Base-by-base conservation (phyloP, 2,329 filamentous ascomycete species). In the Dendrostoma leiphaemia region DNA sequence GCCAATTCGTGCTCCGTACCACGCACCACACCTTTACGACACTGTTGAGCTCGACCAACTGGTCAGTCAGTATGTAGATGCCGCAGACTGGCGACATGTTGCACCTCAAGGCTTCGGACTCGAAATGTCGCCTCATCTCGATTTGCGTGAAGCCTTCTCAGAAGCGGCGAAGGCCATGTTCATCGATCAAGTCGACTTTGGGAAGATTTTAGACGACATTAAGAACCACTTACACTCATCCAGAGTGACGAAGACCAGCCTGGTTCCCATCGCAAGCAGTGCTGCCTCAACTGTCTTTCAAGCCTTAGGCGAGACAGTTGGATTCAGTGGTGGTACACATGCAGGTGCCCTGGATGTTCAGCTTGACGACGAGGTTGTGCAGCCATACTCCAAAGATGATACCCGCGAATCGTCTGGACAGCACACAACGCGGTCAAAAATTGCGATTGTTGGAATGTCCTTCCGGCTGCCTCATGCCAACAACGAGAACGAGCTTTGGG, bases 381-480 rank as follows among this genome's bases (percentile, higher is more conserved):
- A 26, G 4, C 40, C 40, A 43, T 43, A 26, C 40, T 26, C 19
- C n/a, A 6, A 43, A 15, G 9, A 23, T 15, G 40, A 43, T 8
- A 26, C 28, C 9, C 40, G 40, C 40, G 28, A 26, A 10, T 9
- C 40, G n/a, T 12, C 21, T 26, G 21, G 23, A n/a, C 40, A 43
- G 28, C 23, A 43, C 21, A 43, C 6, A 15, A 6, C 40, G 7
- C 71, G 81, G 62, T 81, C 83, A 66, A 91, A 91, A 69, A 82
- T 95, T 59, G 91, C 91, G 54, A 92, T 96, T 59, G 87, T 95
- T 31, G 91, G 91, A 48, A 89, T 91, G 81, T 82, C 89, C 41
- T 88, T 89, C 50, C 81, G 89, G 49, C 91, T 90, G 68, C 89
- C 89, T 61, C 23, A 38, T 10, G 86, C 88, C 49, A 85, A 83